These are phyloP conservation scores for Nitzschia putrida DNA, from an alignment of 108 stramenopile species.

Conservation along the genomic window DNA sequence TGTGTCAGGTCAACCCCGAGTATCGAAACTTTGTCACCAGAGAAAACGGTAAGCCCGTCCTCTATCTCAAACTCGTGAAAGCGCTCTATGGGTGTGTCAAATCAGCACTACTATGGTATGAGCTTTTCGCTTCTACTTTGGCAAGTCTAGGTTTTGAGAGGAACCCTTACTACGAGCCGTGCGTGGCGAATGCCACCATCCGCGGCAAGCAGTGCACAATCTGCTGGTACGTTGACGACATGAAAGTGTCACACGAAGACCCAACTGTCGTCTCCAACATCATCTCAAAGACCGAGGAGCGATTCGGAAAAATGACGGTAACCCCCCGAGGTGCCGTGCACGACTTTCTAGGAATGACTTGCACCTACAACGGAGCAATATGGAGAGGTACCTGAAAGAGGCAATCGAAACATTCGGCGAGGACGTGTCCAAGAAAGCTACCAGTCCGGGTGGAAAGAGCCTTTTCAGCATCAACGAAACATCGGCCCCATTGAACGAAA, in stretches of 20 bases:
- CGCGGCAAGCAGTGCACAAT: slow-evolving; percentile 49
- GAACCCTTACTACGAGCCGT: slow-evolving; percentile 4
- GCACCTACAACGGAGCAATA: slow-evolving; percentile 16
- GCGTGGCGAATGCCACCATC: slow-evolving; percentile 10
- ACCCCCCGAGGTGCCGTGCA: slow-evolving; percentile 43
- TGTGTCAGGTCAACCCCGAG: slow-evolving; percentile 1
- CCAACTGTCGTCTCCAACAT: slow-evolving; percentile 1
- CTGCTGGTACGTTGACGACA: slow-evolving; percentile 55
- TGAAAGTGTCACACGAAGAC: slow-evolving; percentile 19
- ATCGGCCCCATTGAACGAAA: no score
- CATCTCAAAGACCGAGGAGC: not conserved
- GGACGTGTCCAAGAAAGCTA: slow-evolving; percentile 8
- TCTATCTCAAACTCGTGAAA: slow-evolving; percentile 45
- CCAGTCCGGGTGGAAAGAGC: slow-evolving; percentile 44
- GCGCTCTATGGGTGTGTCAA: slow-evolving; percentile 46
- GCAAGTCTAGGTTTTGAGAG: not conserved
- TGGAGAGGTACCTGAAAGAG: slow-evolving; percentile 30
- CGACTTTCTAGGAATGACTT: slow-evolving; percentile 47
- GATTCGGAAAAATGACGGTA: slow-evolving; percentile 28
- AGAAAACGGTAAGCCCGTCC: slow-evolving; percentile 27
- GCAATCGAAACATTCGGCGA: slow-evolving; percentile 12
- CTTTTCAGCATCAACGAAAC: slow-evolving; percentile 41
- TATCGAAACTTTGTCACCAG: not conserved
- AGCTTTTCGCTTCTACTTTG: not conserved
- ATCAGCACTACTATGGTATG: slow-evolving; percentile 12